These are phyloP conservation scores for Houttuynia cordata DNA, from an alignment of 164 flowering plant genomes.

Conservation along the genomic window DNA sequence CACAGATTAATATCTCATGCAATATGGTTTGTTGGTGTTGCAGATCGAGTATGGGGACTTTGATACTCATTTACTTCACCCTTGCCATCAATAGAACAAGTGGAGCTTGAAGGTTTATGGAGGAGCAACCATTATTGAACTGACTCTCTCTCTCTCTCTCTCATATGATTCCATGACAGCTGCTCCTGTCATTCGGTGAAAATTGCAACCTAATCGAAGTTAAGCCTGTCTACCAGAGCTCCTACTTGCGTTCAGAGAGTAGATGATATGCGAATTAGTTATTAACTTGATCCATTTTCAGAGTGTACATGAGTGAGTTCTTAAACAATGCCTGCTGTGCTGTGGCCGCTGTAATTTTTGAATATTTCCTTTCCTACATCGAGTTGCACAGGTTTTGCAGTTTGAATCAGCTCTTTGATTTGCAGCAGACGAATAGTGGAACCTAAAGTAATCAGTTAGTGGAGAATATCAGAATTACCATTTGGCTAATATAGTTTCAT, in stretches of 20 bases:
- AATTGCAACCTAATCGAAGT: not conserved
- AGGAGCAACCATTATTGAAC: not conserved
- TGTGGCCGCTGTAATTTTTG: no score
- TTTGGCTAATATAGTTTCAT: no score
- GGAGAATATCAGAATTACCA: no score
- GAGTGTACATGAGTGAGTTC: not conserved
- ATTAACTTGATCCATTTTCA: not conserved
- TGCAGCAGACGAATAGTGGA: no score
- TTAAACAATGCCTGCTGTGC: no score
- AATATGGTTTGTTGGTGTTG: not conserved
- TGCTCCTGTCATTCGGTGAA: not conserved
- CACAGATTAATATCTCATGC: not conserved
- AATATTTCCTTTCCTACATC: no score
- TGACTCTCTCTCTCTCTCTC: not conserved
- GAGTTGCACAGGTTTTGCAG: no score
- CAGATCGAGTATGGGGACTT: constrained; percentile 34
- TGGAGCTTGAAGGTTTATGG: constrained; percentile 7
- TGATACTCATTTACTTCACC: constrained; percentile 32
- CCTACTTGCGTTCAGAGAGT: not conserved
- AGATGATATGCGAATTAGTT: not conserved
- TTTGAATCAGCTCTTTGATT: no score
- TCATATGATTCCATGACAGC: not conserved
- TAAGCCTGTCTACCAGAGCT: not conserved
- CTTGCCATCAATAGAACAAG: constrained; percentile 16
- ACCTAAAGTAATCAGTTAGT: no score